These are phyloP conservation scores for Leishmania aethiopica DNA, from an alignment of 208 protist genomes.

Conservation along the genomic window DNA sequence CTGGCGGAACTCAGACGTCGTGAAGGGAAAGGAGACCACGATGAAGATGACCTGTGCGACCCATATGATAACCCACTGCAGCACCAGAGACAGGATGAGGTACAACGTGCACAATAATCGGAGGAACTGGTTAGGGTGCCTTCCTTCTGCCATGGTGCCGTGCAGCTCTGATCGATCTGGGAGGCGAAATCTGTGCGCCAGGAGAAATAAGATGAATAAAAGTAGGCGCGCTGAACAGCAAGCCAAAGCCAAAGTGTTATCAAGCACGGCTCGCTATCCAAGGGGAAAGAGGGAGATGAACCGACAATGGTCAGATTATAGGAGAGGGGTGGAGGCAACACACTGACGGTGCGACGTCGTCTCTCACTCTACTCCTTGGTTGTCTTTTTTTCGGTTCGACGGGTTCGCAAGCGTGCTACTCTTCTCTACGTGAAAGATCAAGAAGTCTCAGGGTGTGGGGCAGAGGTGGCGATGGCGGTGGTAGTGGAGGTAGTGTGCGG, in stretches of 20 bases:
- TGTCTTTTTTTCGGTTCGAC: background rate
- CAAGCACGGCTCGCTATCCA: background rate
- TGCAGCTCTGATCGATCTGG: background rate
- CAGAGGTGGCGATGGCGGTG: background rate
- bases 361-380: background rate
- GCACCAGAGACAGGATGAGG: conserved; percentile 44
- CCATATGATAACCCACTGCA: conserved; percentile 74
- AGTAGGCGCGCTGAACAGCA: background rate
- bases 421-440: background rate
- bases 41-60: conserved; percentile 68
- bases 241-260: background rate
- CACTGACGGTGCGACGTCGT: background rate
- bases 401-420: background rate
- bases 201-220: background rate
- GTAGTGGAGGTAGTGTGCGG: background rate
- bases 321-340: background rate
- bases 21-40: conserved; percentile 64
- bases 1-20: conserved; percentile 47
- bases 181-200: background rate
- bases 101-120: conserved; percentile 60
- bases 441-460: background rate
- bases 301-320: background rate
- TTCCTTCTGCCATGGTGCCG: conserved; percentile 5
- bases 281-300: background rate
- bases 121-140: conserved; percentile 29